Evolutionary conservation across 2,329 filamentous ascomycete species (phyloP).

Genomic region (Shiraia bambusicola): DNA sequence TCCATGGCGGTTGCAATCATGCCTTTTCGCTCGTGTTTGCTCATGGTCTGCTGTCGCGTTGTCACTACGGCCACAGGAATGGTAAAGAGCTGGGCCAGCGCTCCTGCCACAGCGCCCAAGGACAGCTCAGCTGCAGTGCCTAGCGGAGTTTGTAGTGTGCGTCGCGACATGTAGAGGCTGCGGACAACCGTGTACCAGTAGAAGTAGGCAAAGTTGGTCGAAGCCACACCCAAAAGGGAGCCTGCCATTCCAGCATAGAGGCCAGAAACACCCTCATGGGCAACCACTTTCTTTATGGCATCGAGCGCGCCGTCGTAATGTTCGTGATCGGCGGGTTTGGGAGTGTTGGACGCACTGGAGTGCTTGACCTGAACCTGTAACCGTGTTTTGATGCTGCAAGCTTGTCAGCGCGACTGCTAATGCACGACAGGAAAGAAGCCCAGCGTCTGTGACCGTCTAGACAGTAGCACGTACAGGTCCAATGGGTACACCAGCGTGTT

Average conservation of each 20-base stretch:
- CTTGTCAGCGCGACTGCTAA: constrained; percentile 8
- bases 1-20: constrained; percentile 85
- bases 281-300: constrained; percentile 80
- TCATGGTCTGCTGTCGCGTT: constrained; percentile 92
- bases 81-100: constrained; percentile 90
- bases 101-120: constrained; percentile 84
- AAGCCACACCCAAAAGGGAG: constrained; percentile 85
- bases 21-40: constrained; percentile 79
- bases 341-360: constrained; percentile 44
- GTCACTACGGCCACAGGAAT: constrained; percentile 96
- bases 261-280: constrained; percentile 75
- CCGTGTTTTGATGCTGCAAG: constrained; percentile 84
- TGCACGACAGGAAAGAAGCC: not conserved
- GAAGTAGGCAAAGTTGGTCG: constrained; percentile 98
- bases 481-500: constrained; percentile 95
- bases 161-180: constrained; percentile 68
- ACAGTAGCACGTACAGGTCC: constrained; percentile 74
- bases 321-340: constrained; percentile 54
- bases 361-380: constrained; percentile 89
- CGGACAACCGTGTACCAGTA: constrained; percentile 97
- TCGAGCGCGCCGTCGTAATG: constrained; percentile 89
- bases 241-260: constrained; percentile 89
- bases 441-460: too few species aligned
- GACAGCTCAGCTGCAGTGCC: constrained; percentile 80
- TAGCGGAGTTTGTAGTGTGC: constrained; percentile 62